These are phyloP conservation scores for Fusarium pininemorale DNA, from an alignment of 2,329 filamentous ascomycete genomes.

Conservation along the genomic window DNA sequence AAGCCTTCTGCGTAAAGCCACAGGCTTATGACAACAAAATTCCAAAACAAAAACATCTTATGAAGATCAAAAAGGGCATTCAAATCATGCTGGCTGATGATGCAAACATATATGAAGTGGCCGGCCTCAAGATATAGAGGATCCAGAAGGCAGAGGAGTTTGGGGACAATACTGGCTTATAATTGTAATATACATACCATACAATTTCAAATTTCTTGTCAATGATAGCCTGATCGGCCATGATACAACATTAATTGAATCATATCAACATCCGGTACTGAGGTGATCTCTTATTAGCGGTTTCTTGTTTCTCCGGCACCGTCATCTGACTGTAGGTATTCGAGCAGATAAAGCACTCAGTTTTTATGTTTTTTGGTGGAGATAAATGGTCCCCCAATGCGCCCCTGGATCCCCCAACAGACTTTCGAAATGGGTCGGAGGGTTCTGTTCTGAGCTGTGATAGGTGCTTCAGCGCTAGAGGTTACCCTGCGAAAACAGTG, in stretches of 20 bases:
- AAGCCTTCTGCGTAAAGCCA: constrained; percentile 67
- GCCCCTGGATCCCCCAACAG: constrained; percentile 41
- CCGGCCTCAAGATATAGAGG: constrained; percentile 26
- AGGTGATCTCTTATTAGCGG: constrained; percentile 2
- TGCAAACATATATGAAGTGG: constrained; percentile 35
- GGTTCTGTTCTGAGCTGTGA: constrained; percentile 19
- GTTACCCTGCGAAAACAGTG: constrained; percentile 7
- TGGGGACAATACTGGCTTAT: constrained; percentile 39
- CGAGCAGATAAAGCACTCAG: constrained; percentile 11
- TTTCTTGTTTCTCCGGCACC: constrained; percentile 29
- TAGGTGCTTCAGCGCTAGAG: constrained; percentile 13
- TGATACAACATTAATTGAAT: not conserved
- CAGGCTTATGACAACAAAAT: constrained; percentile 8
- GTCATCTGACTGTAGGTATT: not conserved
- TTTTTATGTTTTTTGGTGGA: constrained; percentile 20
- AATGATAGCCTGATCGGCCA: not conserved
- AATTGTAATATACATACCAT: constrained; percentile 43
- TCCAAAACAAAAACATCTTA: constrained; percentile 21
- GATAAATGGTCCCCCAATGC: constrained; percentile 36
- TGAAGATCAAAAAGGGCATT: constrained; percentile 22
- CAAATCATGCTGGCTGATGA: constrained; percentile 26
- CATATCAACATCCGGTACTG: not conserved
- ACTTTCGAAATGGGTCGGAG: constrained; percentile 32
- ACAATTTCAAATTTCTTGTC: constrained; percentile 18
- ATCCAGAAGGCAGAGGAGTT: constrained; percentile 31